A percentile compares a stretch with the other conserved stretches of the same genome.
Evolutionary conservation across 768 basidiomycete species (phyloP).

Genomic region (Glaciozyma martinii): DNA sequence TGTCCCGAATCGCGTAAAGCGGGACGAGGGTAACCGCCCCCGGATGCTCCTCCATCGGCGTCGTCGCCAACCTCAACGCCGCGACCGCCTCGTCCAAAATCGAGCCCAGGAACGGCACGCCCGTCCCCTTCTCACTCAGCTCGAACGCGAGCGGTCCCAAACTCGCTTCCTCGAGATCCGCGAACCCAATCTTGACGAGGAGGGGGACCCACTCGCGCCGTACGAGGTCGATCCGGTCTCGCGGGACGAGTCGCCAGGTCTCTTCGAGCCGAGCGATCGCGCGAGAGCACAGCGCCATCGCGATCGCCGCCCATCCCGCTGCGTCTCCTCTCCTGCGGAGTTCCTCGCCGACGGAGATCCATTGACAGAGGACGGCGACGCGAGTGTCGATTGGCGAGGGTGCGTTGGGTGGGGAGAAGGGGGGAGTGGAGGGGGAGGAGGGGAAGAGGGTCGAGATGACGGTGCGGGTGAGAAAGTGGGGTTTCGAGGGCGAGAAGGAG

Average conservation of each 20-base stretch:
- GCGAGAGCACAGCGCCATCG: conserved; percentile 18
- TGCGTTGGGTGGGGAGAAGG: not conserved
- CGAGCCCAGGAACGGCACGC: conserved; percentile 3
- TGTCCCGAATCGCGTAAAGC: not conserved
- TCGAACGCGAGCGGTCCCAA: not conserved
- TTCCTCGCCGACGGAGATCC: conserved; percentile 18
- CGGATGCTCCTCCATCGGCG: not conserved
- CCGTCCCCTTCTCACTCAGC: not conserved
- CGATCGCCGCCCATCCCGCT: conserved; percentile 16
- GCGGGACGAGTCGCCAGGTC: conserved; percentile 12
- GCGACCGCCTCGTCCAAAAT: conserved; percentile 1
- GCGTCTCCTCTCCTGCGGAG: conserved; percentile 9
- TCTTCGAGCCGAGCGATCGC: conserved; percentile 13
- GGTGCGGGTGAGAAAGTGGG: conserved; percentile 19
- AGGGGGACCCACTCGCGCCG: not conserved
- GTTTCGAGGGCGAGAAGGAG: conserved; percentile 1
- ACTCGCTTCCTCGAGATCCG: conserved; percentile 2
- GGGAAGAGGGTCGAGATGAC: conserved; percentile 11
- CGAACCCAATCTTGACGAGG: not conserved
- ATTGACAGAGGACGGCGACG: conserved; percentile 1
- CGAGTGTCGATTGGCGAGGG: not conserved
- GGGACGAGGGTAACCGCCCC: not conserved
- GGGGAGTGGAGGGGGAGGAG: not conserved
- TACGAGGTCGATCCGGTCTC: not conserved
- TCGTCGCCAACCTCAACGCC: not conserved